Evolutionary conservation across 768 basidiomycete species (phyloP).

Genomic region (Auricularia auricula-judae): DNA sequence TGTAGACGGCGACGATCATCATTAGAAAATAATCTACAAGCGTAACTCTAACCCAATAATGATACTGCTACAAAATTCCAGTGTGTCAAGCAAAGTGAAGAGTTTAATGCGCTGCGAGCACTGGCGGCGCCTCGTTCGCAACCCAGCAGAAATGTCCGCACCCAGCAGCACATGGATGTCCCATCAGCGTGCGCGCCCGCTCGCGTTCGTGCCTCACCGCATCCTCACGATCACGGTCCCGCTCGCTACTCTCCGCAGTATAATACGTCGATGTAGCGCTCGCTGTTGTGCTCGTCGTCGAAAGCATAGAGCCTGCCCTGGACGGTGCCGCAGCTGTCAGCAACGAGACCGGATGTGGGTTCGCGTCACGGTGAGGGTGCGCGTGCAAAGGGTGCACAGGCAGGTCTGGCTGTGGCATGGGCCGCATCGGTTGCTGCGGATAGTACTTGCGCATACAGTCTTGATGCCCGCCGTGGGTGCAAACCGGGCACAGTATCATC

Average conservation of each 20-base stretch:
- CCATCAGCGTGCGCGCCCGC: constrained; percentile 22
- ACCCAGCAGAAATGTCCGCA: constrained; percentile 81
- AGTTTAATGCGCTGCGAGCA: not conserved
- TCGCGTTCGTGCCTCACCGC: not conserved
- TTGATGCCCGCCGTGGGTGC: constrained; percentile 74
- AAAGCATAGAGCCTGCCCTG: constrained; percentile 3
- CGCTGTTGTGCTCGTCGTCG: constrained; percentile 1
- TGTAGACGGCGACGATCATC: too few relatives aligned
- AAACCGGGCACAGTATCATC: constrained; percentile 64
- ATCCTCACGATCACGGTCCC: not conserved
- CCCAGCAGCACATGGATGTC: constrained; percentile 65
- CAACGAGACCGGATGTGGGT: constrained; percentile 7
- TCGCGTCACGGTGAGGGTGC: constrained; percentile 13
- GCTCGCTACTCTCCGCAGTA: not conserved
- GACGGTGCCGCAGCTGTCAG: constrained; percentile 16
- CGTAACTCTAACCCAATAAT: not conserved
- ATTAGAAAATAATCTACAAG: not conserved
- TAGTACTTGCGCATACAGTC: constrained; percentile 66
- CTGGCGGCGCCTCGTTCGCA: constrained; percentile 15
- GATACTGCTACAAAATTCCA: not conserved
- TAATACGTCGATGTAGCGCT: not conserved
- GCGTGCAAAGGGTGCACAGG: constrained; percentile 11
- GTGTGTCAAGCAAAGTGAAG: not conserved
- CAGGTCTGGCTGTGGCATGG: not conserved
- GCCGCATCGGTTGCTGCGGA: constrained; percentile 41